Evolutionary conservation across 192 early-diverging fungal species (phyloP), one percentile per base, ranked within the genome.

Genomic region (Coemansia sp.): DNA sequence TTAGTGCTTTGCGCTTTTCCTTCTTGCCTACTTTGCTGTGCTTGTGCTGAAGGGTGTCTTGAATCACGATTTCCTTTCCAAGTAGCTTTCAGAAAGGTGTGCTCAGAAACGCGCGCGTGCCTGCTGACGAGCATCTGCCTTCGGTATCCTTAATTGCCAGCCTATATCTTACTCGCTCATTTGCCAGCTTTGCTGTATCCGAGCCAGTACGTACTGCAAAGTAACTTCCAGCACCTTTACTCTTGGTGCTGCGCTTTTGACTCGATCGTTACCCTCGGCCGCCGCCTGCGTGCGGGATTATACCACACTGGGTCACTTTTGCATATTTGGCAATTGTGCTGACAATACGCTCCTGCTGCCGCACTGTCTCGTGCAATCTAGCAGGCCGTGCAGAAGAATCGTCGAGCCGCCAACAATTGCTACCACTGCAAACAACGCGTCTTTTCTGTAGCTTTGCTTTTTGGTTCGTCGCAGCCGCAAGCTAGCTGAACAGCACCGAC

Each of bases 1-100:
- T 43, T 43, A 43, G 41, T 43, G 41, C 41, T 43, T 43, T 15
- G 41, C 41, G 41, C 15, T 43, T 43, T 43, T 43, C 41, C 41
- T 43, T 11, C 15, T n/a, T 43, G 41, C 41, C 32, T 43, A 3
- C 41, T 43, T n/a, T 43, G 14, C 4, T 15, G 11, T 15, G 41
- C 15, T n/a, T 43, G 41, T 43, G 41, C 41, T 43, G n/a, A 49
- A 19, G 47, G 47, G 17, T n/a, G 47, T 8, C 47, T 19, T 49
- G 47, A 49, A 49, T 49, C 47, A 7, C 47, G 47, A 49, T 49
- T 49, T 49, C 47, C 47, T 49, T 49, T 17, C 17, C 47, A 49
- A 49, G 19, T 19, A 49, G 47, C 47, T 49, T 49, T 49, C 47
- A 8, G 47, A 49, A 49, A 49, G 47, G 3, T 17, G 55, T n/a